Conservation (phyloP, 768 basidiomycete species). For the Gloeostereum incarnatum region DNA sequence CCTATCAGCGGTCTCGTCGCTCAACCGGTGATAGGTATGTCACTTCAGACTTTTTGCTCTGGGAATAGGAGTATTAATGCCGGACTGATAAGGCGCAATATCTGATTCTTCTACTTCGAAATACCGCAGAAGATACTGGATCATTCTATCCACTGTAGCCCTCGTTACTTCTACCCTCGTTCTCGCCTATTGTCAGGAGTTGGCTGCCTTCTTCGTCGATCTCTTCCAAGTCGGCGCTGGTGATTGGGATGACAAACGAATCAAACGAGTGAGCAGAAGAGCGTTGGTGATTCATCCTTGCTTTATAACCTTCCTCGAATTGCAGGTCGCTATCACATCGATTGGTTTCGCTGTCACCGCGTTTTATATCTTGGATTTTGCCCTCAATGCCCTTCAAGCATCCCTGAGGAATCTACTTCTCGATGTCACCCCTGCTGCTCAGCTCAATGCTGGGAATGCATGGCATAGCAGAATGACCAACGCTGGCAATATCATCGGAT, state of each 20-base stretch:
- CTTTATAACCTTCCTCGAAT: not conserved
- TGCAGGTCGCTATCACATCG: slow-evolving; percentile 56
- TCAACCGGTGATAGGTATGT: slow-evolving; percentile 91
- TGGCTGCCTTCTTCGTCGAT: slow-evolving; percentile 72
- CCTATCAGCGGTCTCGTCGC: slow-evolving; percentile 93
- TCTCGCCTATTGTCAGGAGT: slow-evolving; percentile 74
- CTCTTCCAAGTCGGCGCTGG: slow-evolving; percentile 65
- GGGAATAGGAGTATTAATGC: slow-evolving; percentile 2
- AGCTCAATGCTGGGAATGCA: slow-evolving; percentile 90
- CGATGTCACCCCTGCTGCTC: slow-evolving; percentile 82
- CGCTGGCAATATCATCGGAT: slow-evolving; percentile 94
- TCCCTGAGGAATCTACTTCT: slow-evolving; percentile 90
- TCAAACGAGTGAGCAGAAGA: slow-evolving; percentile 38
- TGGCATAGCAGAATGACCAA: slow-evolving; percentile 98
- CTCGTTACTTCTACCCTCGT: slow-evolving; percentile 70
- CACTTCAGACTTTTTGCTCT: slow-evolving; percentile 1
- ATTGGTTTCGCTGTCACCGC: slow-evolving; percentile 82
- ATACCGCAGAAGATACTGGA: slow-evolving; percentile 89
- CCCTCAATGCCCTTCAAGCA: slow-evolving; percentile 92
- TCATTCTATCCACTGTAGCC: slow-evolving; percentile 77
- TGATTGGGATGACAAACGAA: slow-evolving; percentile 79
- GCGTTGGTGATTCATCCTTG: not conserved
- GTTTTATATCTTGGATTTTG: slow-evolving; percentile 94
- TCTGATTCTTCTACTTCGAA: slow-evolving; percentile 90
- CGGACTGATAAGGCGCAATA: slow-evolving; percentile 62